A percentile compares a stretch with the other conserved stretches of the same genome.
Conservation (phyloP, 148 eudicot genomes). For the Silene latifolia region DNA sequence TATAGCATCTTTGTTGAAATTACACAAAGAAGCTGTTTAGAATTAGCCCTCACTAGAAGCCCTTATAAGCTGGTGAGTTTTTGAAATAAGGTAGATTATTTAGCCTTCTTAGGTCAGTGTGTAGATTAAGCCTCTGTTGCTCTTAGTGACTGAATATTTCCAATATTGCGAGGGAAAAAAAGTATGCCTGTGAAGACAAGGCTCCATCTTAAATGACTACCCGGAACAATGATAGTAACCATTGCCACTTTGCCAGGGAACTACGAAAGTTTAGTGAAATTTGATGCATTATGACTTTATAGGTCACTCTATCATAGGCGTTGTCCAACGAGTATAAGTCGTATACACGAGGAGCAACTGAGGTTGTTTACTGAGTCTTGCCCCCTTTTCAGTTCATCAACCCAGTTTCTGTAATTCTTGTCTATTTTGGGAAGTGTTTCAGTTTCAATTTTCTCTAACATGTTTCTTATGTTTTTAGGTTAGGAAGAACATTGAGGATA, state of each 20-base stretch:
- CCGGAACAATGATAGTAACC: no score
- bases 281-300: no score
- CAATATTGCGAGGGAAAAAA: background rate
- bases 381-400: background rate
- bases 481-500: constrained; percentile 60
- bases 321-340: background rate
- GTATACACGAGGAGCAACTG: background rate
- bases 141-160: background rate
- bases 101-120: background rate
- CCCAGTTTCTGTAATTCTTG: background rate
- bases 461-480: constrained; percentile 42
- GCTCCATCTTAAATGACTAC: background rate
- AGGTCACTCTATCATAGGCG: background rate
- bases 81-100: background rate
- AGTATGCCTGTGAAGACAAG: background rate
- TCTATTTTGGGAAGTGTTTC: background rate
- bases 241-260: no score
- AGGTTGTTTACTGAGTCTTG: background rate
- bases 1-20: background rate
- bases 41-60: background rate
- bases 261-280: no score
- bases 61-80: background rate
- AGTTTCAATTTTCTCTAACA: background rate
- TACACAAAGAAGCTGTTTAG: background rate
- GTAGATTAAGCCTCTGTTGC: background rate